Evolutionary conservation across 2,329 filamentous ascomycete genomes (phyloP).

Genomic region (Stagonosporopsis chrysanthemi): DNA sequence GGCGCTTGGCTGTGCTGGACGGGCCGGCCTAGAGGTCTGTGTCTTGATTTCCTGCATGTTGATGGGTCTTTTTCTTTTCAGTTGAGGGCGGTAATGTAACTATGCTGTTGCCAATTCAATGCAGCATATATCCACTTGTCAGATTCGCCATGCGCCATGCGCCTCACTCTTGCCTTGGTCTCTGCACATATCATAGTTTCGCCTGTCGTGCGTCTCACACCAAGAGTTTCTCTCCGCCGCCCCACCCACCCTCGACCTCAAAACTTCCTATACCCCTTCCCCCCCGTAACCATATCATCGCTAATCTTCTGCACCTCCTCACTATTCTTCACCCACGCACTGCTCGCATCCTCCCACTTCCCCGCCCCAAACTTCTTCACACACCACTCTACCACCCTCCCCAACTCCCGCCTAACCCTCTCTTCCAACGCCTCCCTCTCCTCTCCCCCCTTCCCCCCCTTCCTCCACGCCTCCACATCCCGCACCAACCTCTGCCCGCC

Average conservation of each 20-base stretch:
- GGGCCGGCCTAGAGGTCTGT: conserved; percentile 35
- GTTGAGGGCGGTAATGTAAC: conserved; percentile 41
- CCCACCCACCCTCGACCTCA: conserved; percentile 31
- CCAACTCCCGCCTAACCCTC: conserved; percentile 50
- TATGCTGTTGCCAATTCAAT: conserved; percentile 34
- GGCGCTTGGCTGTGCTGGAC: conserved; percentile 31
- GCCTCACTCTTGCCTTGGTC: neutral
- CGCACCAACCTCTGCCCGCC: conserved; percentile 38
- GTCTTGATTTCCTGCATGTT: conserved; percentile 44
- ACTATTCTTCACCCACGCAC: conserved; percentile 53
- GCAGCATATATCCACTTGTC: conserved; percentile 30
- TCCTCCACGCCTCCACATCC: conserved; percentile 49
- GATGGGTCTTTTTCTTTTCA: conserved; percentile 31
- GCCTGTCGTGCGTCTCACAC: neutral
- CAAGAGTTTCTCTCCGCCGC: too few species aligned
- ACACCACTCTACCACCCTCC: conserved; percentile 54
- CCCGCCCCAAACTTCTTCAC: conserved; percentile 54
- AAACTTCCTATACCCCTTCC: conserved; percentile 56
- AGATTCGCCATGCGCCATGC: conserved; percentile 20
- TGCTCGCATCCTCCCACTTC: conserved; percentile 54
- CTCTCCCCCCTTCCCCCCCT: conserved; percentile 25
- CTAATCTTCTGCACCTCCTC: conserved; percentile 52
- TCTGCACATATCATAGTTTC: neutral
- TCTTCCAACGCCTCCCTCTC: conserved; percentile 37
- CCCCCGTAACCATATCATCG: conserved; percentile 55